These are phyloP conservation scores for Plantago rigida DNA, from an alignment of 305 asterid genomes.

Conservation along the genomic window DNA sequence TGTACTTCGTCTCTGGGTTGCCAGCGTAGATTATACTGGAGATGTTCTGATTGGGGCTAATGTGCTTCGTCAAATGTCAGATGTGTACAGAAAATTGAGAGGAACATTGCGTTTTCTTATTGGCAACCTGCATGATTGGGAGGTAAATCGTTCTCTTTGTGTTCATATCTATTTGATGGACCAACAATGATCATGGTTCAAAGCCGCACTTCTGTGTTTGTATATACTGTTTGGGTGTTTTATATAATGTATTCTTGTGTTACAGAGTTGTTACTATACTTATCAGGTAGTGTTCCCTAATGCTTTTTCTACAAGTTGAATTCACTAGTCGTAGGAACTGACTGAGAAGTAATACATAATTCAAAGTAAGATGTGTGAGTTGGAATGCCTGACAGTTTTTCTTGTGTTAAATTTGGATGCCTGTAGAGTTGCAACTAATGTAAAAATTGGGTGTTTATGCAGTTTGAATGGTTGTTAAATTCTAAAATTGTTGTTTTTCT, in stretches of 20 bases:
- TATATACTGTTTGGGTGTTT: too few species aligned
- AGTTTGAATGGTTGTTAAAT: neutral
- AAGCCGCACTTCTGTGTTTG: too few species aligned
- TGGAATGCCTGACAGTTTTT: too few species aligned
- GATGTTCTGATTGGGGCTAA: conserved; percentile 76
- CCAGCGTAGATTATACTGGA: conserved; percentile 88
- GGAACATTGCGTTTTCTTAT: conserved; percentile 94
- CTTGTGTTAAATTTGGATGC: too few species aligned
- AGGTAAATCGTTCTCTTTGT: conserved; percentile 42
- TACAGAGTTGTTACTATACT: too few species aligned
- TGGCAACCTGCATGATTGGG: conserved; percentile 96
- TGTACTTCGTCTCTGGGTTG: conserved; percentile 92
- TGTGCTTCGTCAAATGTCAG: conserved; percentile 97
- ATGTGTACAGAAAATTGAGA: conserved; percentile 77
- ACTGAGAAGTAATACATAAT: too few species aligned
- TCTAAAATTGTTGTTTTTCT: neutral
- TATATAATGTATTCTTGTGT: too few species aligned
- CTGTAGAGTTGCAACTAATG: too few species aligned
- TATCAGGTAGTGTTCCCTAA: too few species aligned
- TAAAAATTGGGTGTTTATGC: neutral
- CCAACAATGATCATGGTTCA: neutral
- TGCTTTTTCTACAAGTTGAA: too few species aligned
- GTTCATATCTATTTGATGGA: conserved; percentile 14
- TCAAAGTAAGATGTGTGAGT: too few species aligned
- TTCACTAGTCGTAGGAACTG: too few species aligned